phyloP scores from a whole-genome alignment of 2,329 filamentous ascomycete genomes.

The Arthrobotrys entomopaga region DNA sequence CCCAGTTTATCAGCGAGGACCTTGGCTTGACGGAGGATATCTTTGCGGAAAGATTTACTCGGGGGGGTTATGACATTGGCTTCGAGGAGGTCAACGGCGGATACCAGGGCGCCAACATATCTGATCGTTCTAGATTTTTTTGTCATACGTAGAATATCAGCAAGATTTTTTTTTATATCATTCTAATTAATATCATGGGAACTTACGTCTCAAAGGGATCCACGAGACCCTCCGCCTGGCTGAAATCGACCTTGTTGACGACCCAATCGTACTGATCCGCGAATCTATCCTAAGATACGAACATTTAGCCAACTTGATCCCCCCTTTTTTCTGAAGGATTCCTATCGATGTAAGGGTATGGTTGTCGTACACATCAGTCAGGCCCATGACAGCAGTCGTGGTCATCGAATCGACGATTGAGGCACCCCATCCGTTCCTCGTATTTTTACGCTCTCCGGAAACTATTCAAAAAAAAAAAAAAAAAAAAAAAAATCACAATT shows the following conservation, averaged over 20 bases:
- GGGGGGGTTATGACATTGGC: slow-evolving; percentile 63
- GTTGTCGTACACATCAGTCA: slow-evolving; percentile 66
- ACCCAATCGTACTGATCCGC: slow-evolving; percentile 64
- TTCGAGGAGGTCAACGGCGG: slow-evolving; percentile 69
- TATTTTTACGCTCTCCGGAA: slow-evolving; percentile 55
- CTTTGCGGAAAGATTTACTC: slow-evolving; percentile 60
- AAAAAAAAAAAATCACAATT: not conserved
- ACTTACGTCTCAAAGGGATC: slow-evolving; percentile 80
- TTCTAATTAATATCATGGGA: too few species aligned
- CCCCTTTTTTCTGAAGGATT: slow-evolving; percentile 37
- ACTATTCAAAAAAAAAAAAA: not conserved
- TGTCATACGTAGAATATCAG: too few species aligned
- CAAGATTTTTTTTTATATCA: too few species aligned
- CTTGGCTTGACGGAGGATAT: slow-evolving; percentile 74
- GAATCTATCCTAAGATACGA: slow-evolving; percentile 35
- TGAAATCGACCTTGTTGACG: slow-evolving; percentile 79
- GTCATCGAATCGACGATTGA: slow-evolving; percentile 83
- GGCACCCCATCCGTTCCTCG: slow-evolving; percentile 84
- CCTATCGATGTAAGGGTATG: not conserved
- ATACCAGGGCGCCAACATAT: slow-evolving; percentile 82
- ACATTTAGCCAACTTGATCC: slow-evolving; percentile 61
- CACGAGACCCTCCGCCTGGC: slow-evolving; percentile 70
- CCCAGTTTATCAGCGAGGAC: slow-evolving; percentile 77
- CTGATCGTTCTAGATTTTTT: slow-evolving; percentile 48
- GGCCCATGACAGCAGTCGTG: slow-evolving; percentile 81